These are phyloP conservation scores for Russula abietina DNA, from an alignment of 768 basidiomycete genomes.

Conservation along the genomic window DNA sequence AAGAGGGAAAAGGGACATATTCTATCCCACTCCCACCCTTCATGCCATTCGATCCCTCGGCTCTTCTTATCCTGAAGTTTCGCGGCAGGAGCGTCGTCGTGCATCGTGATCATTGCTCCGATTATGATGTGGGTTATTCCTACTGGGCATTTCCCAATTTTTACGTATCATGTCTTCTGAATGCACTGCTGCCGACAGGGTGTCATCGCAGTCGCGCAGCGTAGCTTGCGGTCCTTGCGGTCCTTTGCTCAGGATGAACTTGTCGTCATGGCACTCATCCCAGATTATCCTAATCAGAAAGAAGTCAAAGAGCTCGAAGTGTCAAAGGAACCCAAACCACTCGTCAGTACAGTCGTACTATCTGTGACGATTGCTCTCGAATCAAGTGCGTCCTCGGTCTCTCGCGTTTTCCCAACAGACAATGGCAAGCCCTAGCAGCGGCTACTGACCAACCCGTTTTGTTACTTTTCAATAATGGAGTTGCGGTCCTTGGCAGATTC, in stretches of 20 bases:
- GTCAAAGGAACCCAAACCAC: neutral
- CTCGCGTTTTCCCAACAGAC: too few species aligned
- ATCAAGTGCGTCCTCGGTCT: slow-evolving; percentile 1
- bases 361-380: slow-evolving; percentile 3
- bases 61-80: slow-evolving; percentile 3
- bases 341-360: neutral
- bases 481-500: neutral
- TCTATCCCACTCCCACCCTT: too few species aligned
- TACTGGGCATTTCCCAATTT: too few species aligned
- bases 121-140: neutral
- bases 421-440: neutral
- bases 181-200: neutral
- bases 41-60: neutral
- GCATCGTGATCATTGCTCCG: neutral
- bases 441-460: neutral
- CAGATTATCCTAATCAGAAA: neutral
- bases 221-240: neutral
- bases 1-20: too few species aligned
- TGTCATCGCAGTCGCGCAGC: neutral
- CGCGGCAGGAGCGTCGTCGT: slow-evolving; percentile 3
- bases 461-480: neutral
- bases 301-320: slow-evolving; percentile 9
- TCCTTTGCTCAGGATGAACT: neutral
- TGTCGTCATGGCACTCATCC: neutral
- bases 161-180: neutral